These are phyloP conservation scores for Neobulgaria alba DNA, from an alignment of 2,329 filamentous ascomycete species.

Conservation along the genomic window DNA sequence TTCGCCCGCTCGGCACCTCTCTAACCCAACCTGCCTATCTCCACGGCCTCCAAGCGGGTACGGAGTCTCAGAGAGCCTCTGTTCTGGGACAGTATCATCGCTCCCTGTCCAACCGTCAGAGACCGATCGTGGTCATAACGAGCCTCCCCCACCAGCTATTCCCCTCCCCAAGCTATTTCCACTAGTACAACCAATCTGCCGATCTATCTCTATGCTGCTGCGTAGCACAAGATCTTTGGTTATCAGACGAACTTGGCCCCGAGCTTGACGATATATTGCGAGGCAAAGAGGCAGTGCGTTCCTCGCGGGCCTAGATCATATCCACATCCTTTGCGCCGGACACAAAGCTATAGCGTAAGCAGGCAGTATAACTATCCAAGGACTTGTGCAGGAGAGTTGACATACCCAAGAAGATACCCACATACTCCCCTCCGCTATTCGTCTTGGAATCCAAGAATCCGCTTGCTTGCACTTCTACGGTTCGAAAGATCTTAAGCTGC, in stretches of 20 bases:
- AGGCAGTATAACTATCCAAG: background rate
- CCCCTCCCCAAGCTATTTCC: background rate
- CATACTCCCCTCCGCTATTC: background rate
- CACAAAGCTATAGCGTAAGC: too few relatives aligned
- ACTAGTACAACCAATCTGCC: background rate
- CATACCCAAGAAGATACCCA: background rate
- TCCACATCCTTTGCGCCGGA: conserved; percentile 9
- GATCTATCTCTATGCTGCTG: conserved; percentile 6
- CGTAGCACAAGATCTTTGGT: conserved; percentile 18
- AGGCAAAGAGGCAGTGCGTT: too few relatives aligned
- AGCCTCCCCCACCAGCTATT: background rate
- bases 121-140: too few relatives aligned
- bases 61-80: conserved; percentile 13
- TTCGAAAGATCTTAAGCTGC: too few relatives aligned
- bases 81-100: conserved; percentile 3
- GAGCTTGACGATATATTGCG: too few relatives aligned
- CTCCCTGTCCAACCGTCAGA: conserved; percentile 5
- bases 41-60: background rate
- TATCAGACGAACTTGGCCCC: conserved; percentile 15
- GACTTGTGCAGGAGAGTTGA: background rate
- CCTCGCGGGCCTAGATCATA: too few relatives aligned
- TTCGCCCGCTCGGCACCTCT: background rate
- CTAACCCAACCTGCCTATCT: background rate
- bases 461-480: background rate
- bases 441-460: background rate